Percentiles rank a stretch among this genome's conserved stretches.
Evolutionary conservation across 1,139 yeast species (phyloP).

Genomic region (Hemisphaericaspora xylofermentans): DNA sequence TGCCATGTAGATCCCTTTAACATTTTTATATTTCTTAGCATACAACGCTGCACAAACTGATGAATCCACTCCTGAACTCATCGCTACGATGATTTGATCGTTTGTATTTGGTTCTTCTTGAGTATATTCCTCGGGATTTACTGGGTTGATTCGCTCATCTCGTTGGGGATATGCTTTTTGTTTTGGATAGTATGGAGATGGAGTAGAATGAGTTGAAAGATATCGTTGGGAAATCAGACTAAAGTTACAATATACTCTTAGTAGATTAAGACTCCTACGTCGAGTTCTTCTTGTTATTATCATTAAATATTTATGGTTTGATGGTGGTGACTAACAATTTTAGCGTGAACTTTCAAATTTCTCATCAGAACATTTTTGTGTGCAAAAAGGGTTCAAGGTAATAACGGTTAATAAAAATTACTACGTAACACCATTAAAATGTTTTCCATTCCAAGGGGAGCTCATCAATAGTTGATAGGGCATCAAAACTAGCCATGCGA

Average conservation of each 20-base stretch:
- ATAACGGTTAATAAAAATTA: no score
- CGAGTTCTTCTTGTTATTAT: neutral
- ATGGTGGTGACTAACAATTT: neutral
- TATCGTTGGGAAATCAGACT: neutral
- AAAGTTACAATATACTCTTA: neutral
- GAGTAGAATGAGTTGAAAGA: conserved; percentile 8
- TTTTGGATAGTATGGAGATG: conserved; percentile 11
- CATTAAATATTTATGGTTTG: neutral
- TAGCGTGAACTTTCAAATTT: no score
- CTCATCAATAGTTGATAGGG: no score
- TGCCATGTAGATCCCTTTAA: conserved; percentile 85
- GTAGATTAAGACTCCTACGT: neutral
- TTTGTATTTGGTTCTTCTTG: conserved; percentile 48
- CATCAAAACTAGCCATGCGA: no score
- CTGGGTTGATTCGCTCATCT: conserved; percentile 8
- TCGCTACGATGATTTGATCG: conserved; percentile 76
- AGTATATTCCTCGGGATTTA: conserved; percentile 13
- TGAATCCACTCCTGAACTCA: conserved; percentile 98
- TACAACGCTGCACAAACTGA: conserved; percentile 82
- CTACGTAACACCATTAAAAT: no score
- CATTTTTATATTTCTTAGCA: conserved; percentile 52
- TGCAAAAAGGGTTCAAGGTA: no score
- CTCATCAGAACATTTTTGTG: neutral
- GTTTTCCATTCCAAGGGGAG: no score
- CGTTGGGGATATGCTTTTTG: conserved; percentile 5